phyloP scores from a whole-genome alignment of 106 monocot genomes.

The Triglochin maritima region DNA sequence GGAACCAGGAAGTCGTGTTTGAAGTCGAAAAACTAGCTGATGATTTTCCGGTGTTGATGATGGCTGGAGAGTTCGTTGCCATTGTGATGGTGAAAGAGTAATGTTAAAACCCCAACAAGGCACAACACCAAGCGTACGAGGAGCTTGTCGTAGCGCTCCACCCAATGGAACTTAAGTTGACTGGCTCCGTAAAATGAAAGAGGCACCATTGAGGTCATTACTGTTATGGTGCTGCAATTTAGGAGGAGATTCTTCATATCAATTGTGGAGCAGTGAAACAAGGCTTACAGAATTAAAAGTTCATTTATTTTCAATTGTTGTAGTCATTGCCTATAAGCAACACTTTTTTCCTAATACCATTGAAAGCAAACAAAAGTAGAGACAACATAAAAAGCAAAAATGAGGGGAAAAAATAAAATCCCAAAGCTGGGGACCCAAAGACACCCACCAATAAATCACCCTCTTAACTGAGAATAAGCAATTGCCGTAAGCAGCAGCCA shows the following conservation, averaged over 20 bases:
- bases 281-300: background rate
- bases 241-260: background rate
- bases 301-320: too few relatives aligned
- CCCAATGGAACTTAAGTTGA: conserved; percentile 71
- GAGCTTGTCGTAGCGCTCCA: conserved; percentile 73
- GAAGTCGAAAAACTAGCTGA: conserved; percentile 9
- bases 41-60: conserved; percentile 40
- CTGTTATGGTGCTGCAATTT: conserved; percentile 50
- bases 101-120: conserved; percentile 54
- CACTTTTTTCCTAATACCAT: too few relatives aligned
- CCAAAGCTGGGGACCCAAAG: too few relatives aligned
- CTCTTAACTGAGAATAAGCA: too few relatives aligned
- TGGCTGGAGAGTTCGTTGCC: conserved; percentile 13
- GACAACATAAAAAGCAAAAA: too few relatives aligned
- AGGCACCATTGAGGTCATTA: conserved; percentile 69
- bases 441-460: too few relatives aligned
- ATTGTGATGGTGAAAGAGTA: conserved; percentile 55
- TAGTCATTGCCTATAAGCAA: too few relatives aligned
- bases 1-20: too few relatives aligned
- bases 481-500: too few relatives aligned
- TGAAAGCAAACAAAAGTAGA: too few relatives aligned
- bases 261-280: too few relatives aligned
- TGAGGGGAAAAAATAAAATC: too few relatives aligned
- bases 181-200: conserved; percentile 70
- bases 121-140: conserved; percentile 67